Conservation (phyloP, 176 grass and related monocot species). For the Carex cristatella region DNA sequence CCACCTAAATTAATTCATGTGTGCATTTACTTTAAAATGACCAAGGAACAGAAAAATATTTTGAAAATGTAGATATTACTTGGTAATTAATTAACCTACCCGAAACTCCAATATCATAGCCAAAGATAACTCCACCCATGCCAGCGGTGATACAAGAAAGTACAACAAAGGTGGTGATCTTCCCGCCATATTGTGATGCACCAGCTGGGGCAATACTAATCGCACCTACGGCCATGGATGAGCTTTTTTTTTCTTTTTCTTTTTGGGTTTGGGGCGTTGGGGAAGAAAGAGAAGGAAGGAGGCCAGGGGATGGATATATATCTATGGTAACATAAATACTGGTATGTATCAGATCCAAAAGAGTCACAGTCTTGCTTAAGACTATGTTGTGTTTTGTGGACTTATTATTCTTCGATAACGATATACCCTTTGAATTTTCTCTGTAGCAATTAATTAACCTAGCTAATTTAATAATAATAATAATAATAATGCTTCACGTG, state of each 20-base stretch:
- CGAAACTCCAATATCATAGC: conserved; percentile 74
- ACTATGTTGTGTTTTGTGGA: background rate
- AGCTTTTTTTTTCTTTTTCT: background rate
- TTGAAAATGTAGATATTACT: background rate
- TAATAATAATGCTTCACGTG: background rate
- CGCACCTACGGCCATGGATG: conserved; percentile 32
- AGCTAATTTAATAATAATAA: background rate
- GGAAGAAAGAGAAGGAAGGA: background rate
- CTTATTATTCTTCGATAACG: background rate
- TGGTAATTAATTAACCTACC: conserved; percentile 14
- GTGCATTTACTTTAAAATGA: background rate
- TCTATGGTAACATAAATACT: background rate
- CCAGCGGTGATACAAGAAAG: conserved; percentile 64
- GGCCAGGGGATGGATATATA: background rate
- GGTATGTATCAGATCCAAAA: background rate
- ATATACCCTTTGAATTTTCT: background rate
- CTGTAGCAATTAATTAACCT: background rate
- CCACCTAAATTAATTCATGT: conserved; percentile 28
- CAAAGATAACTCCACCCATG: conserved; percentile 81
- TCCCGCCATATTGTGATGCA: conserved; percentile 3
- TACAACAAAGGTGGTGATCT: conserved; percentile 55
- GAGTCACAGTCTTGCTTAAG: background rate
- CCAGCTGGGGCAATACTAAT: background rate
- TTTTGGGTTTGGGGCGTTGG: background rate
- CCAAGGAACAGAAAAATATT: too few species aligned